A percentile compares a stretch with the other conserved stretches of the same genome.
Evolutionary conservation across 805 yeast genomes (phyloP).

Genomic region (Teunomyces stri): DNA sequence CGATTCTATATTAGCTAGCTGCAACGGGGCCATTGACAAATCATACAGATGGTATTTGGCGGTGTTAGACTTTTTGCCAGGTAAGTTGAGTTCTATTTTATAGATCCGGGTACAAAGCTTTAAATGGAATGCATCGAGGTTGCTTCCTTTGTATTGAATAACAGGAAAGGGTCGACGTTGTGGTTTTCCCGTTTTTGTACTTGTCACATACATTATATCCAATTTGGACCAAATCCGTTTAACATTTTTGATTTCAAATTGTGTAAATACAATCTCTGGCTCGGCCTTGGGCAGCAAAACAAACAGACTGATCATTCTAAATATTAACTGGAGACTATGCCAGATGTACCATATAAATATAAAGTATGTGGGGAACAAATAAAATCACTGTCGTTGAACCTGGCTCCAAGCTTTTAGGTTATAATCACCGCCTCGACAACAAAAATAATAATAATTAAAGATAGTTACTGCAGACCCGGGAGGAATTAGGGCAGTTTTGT

Average conservation of each 20-base stretch:
- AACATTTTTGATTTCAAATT: conserved; percentile 5
- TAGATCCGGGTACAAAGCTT: conserved; percentile 11
- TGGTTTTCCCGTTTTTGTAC: not conserved
- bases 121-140: conserved; percentile 9
- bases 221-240: conserved; percentile 7
- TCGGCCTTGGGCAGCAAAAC: not conserved
- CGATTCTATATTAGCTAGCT: conserved; percentile 9
- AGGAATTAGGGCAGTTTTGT: not conserved
- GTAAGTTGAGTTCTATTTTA: conserved; percentile 5
- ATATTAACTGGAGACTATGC: not conserved
- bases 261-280: conserved; percentile 4
- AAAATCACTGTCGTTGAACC: not conserved
- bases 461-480: not conserved
- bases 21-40: not conserved
- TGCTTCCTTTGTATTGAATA: conserved; percentile 6
- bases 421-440: not conserved
- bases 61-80: conserved; percentile 3
- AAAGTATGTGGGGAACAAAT: not conserved
- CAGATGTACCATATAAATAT: not conserved
- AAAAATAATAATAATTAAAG: not conserved
- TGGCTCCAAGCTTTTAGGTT: not conserved
- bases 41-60: conserved; percentile 6
- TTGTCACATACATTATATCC: conserved; percentile 5
- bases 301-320: not conserved
- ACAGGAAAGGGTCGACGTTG: not conserved